These are phyloP conservation scores for Sorghum bicolor DNA, from an alignment of 176 grass and related monocot species.

Conservation along the genomic window Sorghum_bicolor_NCBIv3 NC_012870.2:74429501-74430000, in stretches of 20 bases:
- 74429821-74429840: background rate
- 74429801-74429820: background rate
- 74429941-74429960: constrained; percentile 74
- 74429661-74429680: no score
- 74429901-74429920: background rate
- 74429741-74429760: background rate
- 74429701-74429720: background rate
- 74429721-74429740: background rate
- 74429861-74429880: background rate
- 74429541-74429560: no score
- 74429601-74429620: no score
- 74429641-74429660: no score
- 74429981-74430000: constrained; percentile 67
- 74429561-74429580: no score
- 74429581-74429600: no score
- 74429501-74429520: no score
- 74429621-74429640: no score
- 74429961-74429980: constrained; percentile 40
- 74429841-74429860: background rate
- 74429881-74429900: background rate
- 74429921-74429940: background rate
- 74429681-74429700: background rate
- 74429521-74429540: no score
- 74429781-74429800: background rate
- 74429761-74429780: background rate